Percentiles rank a stretch among this genome's conserved stretches.
Conservation (phyloP, 306 rosid species). For the Hippophae tibetana region DNA sequence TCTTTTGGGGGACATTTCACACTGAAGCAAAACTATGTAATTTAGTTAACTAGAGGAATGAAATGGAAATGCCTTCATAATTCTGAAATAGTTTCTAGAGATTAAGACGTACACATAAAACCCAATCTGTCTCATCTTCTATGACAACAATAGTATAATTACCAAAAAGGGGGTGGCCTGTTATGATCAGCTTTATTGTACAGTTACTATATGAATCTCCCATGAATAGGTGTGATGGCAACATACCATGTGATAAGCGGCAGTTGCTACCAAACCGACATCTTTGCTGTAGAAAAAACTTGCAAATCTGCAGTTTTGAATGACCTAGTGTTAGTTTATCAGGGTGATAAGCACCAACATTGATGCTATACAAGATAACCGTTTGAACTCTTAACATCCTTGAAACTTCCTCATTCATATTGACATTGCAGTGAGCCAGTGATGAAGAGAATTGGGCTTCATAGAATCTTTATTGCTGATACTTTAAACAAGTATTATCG, state of each 20-base stretch:
- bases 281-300: conserved; percentile 85
- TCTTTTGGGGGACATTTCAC: no score
- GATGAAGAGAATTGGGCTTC: neutral
- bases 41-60: no score
- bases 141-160: neutral
- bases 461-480: no score
- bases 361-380: neutral
- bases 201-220: conserved; percentile 18
- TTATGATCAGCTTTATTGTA: neutral
- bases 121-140: neutral
- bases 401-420: neutral
- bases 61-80: no score
- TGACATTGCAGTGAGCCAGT: neutral
- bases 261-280: conserved; percentile 88
- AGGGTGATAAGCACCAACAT: conserved; percentile 21
- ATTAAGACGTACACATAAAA: no score
- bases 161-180: neutral
- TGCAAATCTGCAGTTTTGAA: conserved; percentile 92
- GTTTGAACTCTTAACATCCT: no score
- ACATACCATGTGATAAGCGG: conserved; percentile 97
- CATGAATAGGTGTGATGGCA: conserved; percentile 19
- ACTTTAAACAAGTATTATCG: no score
- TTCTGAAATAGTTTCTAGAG: no score
- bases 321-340: conserved; percentile 50
- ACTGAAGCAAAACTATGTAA: no score